Percentiles rank a stretch among this genome's conserved stretches.
These are phyloP conservation scores for Diplotaxis tenuifolia DNA, from an alignment of 345 rosid species.

Conservation along the genomic window DNA sequence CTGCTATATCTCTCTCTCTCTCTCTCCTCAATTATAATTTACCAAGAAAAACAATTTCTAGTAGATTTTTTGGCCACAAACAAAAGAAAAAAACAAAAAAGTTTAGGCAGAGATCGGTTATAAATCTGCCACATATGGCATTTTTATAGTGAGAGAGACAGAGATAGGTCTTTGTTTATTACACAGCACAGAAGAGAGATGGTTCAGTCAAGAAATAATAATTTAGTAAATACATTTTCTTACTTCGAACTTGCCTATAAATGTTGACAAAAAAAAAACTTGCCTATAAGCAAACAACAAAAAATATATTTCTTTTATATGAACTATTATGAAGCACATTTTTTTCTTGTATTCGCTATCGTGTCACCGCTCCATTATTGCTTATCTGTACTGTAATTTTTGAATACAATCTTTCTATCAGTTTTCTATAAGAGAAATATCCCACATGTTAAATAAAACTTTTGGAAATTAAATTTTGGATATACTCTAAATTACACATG, in stretches of 20 bases:
- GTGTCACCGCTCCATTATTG: constrained; percentile 24
- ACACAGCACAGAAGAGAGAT: background rate
- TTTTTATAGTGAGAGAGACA: background rate
- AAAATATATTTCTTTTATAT: background rate
- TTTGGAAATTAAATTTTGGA: background rate
- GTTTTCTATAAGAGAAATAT: constrained; percentile 1
- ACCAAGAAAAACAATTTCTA: constrained; percentile 15
- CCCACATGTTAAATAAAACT: background rate
- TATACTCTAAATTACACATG: background rate
- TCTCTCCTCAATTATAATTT: constrained; percentile 29
- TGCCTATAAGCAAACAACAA: background rate
- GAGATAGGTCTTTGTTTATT: constrained; percentile 15
- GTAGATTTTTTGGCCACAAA: background rate
- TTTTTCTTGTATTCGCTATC: background rate
- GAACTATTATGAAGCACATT: background rate
- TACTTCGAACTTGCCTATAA: constrained; percentile 2
- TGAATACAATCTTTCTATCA: background rate
- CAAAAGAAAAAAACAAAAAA: background rate
- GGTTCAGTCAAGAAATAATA: background rate
- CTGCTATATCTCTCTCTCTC: background rate
- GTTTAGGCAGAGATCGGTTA: background rate
- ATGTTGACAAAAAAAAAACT: too few species aligned
- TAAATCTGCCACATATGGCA: constrained; percentile 17
- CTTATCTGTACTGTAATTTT: constrained; percentile 13
- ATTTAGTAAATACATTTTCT: background rate